Evolutionary conservation across 202 grass and related monocot species (phyloP).

Genomic region (Dendrocalamus latiflorus): DNA sequence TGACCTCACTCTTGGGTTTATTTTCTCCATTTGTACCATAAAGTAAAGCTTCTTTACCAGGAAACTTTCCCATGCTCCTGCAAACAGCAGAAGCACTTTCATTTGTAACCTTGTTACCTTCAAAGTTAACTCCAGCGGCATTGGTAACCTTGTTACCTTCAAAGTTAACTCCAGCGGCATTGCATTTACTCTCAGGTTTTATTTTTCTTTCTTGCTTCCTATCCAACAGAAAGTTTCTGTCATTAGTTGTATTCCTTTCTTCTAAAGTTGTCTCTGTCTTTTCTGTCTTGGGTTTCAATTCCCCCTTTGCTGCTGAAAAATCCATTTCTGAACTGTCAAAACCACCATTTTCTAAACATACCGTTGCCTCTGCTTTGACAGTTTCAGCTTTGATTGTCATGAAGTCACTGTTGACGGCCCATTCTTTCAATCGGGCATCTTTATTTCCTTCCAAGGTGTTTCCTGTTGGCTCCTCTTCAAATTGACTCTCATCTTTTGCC

Average conservation of each 20-base stretch:
- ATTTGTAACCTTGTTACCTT: constrained; percentile 45
- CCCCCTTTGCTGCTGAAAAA: constrained; percentile 26
- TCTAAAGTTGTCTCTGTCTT: constrained; percentile 39
- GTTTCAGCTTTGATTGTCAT: constrained; percentile 42
- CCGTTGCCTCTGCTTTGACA: constrained; percentile 29
- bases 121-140: too few species aligned
- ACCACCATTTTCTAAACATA: constrained; percentile 49
- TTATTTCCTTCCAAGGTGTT: constrained; percentile 36
- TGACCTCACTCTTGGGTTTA: constrained; percentile 44
- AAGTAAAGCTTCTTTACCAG: constrained; percentile 43
- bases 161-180: constrained; percentile 38
- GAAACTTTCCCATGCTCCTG: constrained; percentile 39
- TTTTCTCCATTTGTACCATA: constrained; percentile 48
- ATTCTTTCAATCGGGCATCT: constrained; percentile 41
- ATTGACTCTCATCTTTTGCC: constrained; percentile 33
- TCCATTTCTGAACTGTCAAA: constrained; percentile 46
- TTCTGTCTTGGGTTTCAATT: constrained; percentile 55
- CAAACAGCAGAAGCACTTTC: constrained; percentile 41
- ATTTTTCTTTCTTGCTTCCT: constrained; percentile 64
- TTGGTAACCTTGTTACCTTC: too few species aligned
- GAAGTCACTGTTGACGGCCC: constrained; percentile 29
- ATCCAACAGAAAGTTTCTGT: constrained; percentile 41
- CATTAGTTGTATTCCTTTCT: constrained; percentile 46
- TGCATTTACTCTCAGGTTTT: constrained; percentile 54
- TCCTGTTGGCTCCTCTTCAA: constrained; percentile 41